phyloP scores from a whole-genome alignment of 2,329 filamentous ascomycete species.

The Ceratocystis variospora region DNA sequence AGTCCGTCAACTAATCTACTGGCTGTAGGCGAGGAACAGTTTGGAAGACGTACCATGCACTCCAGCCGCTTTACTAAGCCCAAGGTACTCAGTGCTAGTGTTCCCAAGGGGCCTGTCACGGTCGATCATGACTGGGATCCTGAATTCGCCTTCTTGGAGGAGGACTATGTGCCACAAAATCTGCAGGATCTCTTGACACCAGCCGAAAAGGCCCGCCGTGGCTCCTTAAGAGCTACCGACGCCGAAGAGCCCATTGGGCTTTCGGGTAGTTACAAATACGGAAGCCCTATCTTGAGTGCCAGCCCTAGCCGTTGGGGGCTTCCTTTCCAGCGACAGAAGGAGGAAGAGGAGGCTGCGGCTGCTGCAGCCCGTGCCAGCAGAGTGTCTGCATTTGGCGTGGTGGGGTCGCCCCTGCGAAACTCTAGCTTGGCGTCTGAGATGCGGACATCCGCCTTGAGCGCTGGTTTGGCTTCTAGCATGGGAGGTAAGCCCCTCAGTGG shows the following conservation, averaged over 20 bases:
- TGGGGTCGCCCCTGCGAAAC: conserved; percentile 51
- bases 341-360: conserved; percentile 35
- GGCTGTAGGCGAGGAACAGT: conserved; percentile 39
- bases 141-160: conserved; percentile 64
- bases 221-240: conserved; percentile 44
- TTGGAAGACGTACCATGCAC: conserved; percentile 58
- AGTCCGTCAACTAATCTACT: conserved; percentile 38
- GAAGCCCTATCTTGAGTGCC: conserved; percentile 42
- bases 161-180: conserved; percentile 70
- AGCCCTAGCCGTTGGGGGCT: conserved; percentile 50
- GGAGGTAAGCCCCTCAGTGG: conserved; percentile 9
- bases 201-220: conserved; percentile 51
- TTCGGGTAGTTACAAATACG: conserved; percentile 42
- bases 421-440: conserved; percentile 43
- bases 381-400: conserved; percentile 49
- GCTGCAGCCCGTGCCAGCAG: conserved; percentile 22
- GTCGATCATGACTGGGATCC: conserved; percentile 52
- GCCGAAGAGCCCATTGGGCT: conserved; percentile 32
- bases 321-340: conserved; percentile 44
- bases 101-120: conserved; percentile 45
- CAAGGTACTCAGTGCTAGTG: conserved; percentile 53
- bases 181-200: conserved; percentile 53
- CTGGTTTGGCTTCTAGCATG: conserved; percentile 6
- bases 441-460: conserved; percentile 5
- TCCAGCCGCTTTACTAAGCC: conserved; percentile 54